phyloP scores from a whole-genome alignment of 2,329 filamentous ascomycete species.

The Xylaria sp. region DNA sequence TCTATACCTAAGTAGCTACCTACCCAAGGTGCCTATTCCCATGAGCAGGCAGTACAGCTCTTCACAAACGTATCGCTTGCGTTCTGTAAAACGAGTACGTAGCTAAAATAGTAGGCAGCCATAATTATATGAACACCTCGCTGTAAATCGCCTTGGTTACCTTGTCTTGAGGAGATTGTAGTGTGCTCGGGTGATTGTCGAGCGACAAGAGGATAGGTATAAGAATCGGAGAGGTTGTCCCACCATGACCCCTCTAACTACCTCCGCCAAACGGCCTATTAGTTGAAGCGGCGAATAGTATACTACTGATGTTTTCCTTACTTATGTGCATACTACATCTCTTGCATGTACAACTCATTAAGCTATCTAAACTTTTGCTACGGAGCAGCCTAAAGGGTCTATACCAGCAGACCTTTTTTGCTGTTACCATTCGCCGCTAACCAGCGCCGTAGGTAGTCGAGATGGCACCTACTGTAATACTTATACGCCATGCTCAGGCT shows the following conservation, averaged over 20 bases:
- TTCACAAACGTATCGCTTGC: too few species aligned
- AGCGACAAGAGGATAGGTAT: background rate
- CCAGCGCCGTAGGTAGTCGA: background rate
- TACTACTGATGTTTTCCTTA: too few species aligned
- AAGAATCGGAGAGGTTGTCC: background rate
- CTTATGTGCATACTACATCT: background rate
- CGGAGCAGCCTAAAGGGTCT: background rate
- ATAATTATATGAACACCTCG: too few species aligned
- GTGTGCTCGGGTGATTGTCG: background rate
- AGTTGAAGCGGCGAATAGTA: background rate
- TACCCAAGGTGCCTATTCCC: too few species aligned
- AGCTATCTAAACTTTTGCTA: too few species aligned
- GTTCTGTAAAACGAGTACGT: too few species aligned
- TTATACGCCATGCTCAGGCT: constrained; percentile 50
- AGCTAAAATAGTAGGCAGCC: too few species aligned
- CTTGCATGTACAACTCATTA: background rate
- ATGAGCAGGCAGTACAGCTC: too few species aligned
- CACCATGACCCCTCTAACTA: background rate
- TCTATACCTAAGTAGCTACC: too few species aligned
- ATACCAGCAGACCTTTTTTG: background rate
- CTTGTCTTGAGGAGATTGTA: too few species aligned
- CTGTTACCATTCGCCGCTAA: background rate
- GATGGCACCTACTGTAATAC: constrained; percentile 49
- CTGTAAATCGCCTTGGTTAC: too few species aligned
- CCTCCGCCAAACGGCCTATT: background rate